Conservation (phyloP, 331 rosid species). For the Malus hybrid region DNA sequence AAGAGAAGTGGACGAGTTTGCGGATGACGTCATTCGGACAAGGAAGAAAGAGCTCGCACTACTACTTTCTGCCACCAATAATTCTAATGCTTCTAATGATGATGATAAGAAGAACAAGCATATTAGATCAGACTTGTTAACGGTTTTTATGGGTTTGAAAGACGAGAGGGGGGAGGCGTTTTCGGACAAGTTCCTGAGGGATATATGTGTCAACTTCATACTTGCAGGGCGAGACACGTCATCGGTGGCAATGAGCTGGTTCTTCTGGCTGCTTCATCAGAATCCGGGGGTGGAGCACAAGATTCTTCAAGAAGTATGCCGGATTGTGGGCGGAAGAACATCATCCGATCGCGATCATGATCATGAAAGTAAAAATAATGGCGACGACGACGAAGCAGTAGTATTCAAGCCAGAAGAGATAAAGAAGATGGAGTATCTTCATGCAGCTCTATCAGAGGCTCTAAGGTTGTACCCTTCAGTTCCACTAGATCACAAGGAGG, state of each 20-base stretch:
- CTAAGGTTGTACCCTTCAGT: constrained; percentile 86
- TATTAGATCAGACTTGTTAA: constrained; percentile 48
- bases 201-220: constrained; percentile 82
- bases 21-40: constrained; percentile 52
- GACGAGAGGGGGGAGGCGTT: constrained; percentile 55
- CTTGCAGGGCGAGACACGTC: constrained; percentile 93
- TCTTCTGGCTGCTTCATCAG: constrained; percentile 66
- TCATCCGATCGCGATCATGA: constrained; percentile 6
- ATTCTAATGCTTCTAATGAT: neutral
- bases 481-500: constrained; percentile 90
- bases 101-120: neutral
- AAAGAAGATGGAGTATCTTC: constrained; percentile 88
- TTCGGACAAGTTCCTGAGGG: constrained; percentile 73
- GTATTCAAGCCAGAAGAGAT: constrained; percentile 61
- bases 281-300: constrained; percentile 56
- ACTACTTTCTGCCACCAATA: neutral
- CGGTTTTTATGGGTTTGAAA: constrained; percentile 57
- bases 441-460: constrained; percentile 81
- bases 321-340: constrained; percentile 32
- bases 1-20: constrained; percentile 59
- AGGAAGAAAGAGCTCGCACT: constrained; percentile 54
- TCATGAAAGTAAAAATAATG: neutral
- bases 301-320: constrained; percentile 44
- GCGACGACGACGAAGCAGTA: constrained; percentile 11
- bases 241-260: constrained; percentile 91